Base-by-base conservation (phyloP, 2,329 filamentous ascomycete species). In the Metarhizium sp. region DNA sequence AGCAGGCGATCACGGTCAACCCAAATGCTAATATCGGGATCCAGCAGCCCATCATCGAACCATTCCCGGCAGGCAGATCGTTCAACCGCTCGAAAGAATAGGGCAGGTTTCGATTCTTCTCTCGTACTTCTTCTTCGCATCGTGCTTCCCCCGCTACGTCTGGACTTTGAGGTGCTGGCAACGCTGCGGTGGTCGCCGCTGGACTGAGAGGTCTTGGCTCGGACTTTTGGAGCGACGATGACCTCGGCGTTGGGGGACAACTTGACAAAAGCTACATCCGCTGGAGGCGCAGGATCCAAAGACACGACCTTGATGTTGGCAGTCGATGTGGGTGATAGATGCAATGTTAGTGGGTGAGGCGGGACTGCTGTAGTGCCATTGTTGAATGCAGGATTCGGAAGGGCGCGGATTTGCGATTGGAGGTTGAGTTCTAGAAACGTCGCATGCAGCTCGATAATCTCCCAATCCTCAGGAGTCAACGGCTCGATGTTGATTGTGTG, bases 401-500 rank as follows among this genome's bases (percentile, higher is more conserved):
- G 77, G 18, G 92, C 92, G 64, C 94, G 87, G 63, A 99, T 92
- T 73, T 99, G 94, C 48, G 87, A 88, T 36, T 96, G 78, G 53
- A 99, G 84, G 69, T 99, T 97, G 60, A 96, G 78, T 67, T 99
- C 94, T 52, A 99, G 78, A 66, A 97, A 99, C 16, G 87, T 94
- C 5, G 94, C 94, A 74, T 99, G 94, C 2, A 99, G 77, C 71
- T 99, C 94, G 63, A 99, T 97, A 64, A 97, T 95, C 72, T 99
- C 94, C 94, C 94, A 99, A 68, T 99, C 94, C 57, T 95, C 90
- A 1, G 92, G 85, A 0, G 94, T 97, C 64, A 97, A 73, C 38
- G 94, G 94, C 69, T 99, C 95, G 63, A 99, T 97, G 67, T 96
- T 91, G 70, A 99, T 87, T 2, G 92, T 97, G 70, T 96, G 90